These are phyloP conservation scores for Hordeum marinum DNA, from an alignment of 176 grass and related monocot species.

Conservation along the genomic window DNA sequence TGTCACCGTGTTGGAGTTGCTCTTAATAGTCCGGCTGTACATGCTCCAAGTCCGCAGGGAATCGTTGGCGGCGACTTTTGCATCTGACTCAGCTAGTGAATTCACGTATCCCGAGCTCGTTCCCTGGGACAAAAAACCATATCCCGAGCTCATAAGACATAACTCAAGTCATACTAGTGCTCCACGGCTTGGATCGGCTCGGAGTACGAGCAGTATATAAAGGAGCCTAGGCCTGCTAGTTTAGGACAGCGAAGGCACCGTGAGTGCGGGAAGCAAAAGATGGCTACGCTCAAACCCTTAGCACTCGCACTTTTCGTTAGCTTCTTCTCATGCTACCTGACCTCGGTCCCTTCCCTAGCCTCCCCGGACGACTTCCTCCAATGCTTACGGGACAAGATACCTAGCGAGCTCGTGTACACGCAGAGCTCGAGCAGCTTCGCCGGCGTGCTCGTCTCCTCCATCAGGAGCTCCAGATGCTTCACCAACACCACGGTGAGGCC, in stretches of 20 bases:
- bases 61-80: too few species aligned
- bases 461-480: constrained; percentile 44
- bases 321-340: not conserved
- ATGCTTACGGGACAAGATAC: constrained; percentile 32
- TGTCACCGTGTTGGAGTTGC: too few species aligned
- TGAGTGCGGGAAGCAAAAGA: not conserved
- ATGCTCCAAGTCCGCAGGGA: too few species aligned
- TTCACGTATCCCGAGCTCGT: too few species aligned
- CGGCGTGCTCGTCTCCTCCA: constrained; percentile 43
- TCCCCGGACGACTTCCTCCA: constrained; percentile 40
- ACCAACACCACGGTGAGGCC: constrained; percentile 35
- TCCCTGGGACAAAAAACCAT: too few species aligned
- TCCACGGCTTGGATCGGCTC: too few species aligned
- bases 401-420: constrained; percentile 30
- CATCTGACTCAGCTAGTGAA: too few species aligned
- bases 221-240: not conserved
- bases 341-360: not conserved
- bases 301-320: not conserved
- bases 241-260: not conserved
- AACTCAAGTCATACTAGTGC: too few species aligned
- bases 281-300: not conserved
- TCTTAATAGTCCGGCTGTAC: too few species aligned
- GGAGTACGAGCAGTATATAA: constrained; percentile 15
- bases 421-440: constrained; percentile 27
- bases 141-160: too few species aligned